Conservation (phyloP, 495 filamentous ascomycete genomes). For the Aspergillus egyptiacus region DNA sequence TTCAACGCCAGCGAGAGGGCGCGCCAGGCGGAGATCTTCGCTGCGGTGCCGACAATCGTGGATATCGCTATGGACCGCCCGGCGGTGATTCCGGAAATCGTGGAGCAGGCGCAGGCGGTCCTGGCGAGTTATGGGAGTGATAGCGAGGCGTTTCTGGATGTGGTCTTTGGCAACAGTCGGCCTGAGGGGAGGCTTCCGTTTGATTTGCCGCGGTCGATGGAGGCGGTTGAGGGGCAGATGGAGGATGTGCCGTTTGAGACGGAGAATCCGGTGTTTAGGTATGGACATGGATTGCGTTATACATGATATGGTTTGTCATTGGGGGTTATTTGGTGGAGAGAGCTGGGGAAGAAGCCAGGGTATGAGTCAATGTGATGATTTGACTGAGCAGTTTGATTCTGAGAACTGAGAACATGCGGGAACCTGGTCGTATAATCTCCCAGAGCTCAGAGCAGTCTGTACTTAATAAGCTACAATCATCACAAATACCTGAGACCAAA, state of each 20-base stretch:
- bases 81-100: not conserved
- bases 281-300: slow-evolving; percentile 1
- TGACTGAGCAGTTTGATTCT: too few species aligned
- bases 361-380: too few species aligned
- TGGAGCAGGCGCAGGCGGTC: not conserved
- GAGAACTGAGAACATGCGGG: too few species aligned
- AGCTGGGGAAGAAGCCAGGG: too few species aligned
- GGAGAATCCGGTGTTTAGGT: not conserved
- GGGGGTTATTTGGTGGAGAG: too few species aligned
- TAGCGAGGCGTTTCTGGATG: slow-evolving; percentile 1
- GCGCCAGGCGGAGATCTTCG: slow-evolving; percentile 14
- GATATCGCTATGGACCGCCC: slow-evolving; percentile 1
- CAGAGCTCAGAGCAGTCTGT: too few species aligned
- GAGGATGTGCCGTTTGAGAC: slow-evolving; percentile 9
- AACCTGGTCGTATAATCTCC: too few species aligned
- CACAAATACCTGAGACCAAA: too few species aligned
- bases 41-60: not conserved
- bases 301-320: too few species aligned
- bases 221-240: not conserved
- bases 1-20: slow-evolving; percentile 25
- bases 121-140: not conserved
- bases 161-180: not conserved
- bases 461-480: too few species aligned
- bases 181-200: slow-evolving; percentile 4
- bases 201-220: slow-evolving; percentile 7